phyloP scores from a whole-genome alignment of 805 yeast species.

The Yamadazyma phyllophila region DNA sequence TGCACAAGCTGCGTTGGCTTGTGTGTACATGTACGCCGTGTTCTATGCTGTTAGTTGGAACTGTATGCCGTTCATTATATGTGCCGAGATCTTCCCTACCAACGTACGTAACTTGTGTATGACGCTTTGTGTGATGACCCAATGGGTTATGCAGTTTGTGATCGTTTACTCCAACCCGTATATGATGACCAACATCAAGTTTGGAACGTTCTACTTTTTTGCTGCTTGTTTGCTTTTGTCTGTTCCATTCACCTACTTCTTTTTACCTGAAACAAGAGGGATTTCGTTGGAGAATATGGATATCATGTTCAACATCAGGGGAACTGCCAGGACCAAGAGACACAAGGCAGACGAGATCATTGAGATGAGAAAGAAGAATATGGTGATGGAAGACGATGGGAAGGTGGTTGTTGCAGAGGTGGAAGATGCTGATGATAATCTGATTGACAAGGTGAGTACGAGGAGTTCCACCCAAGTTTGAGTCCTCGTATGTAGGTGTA shows the following conservation, averaged over 20 bases:
- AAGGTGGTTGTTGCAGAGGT: neutral
- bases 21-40: constrained; percentile 4
- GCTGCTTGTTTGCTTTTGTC: constrained; percentile 5
- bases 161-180: constrained; percentile 9
- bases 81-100: constrained; percentile 9
- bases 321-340: constrained; percentile 5
- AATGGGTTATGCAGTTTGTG: constrained; percentile 9
- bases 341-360: constrained; percentile 9
- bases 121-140: constrained; percentile 7
- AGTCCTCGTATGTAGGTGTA: no score
- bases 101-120: constrained; percentile 7
- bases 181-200: constrained; percentile 10
- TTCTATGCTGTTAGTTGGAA: constrained; percentile 10
- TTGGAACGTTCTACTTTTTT: constrained; percentile 12
- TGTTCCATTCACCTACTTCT: constrained; percentile 6
- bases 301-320: constrained; percentile 5
- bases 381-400: constrained; percentile 1
- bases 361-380: constrained; percentile 1
- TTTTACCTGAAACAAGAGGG: constrained; percentile 10
- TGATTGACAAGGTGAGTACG: constrained; percentile 8
- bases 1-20: constrained; percentile 6
- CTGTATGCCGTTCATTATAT: constrained; percentile 9
- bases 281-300: constrained; percentile 12
- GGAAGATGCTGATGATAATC: constrained; percentile 5
- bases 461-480: neutral